These are phyloP conservation scores for Neodidymelliopsis sp. DNA, from an alignment of 2,329 filamentous ascomycete species.

Conservation along the genomic window DNA sequence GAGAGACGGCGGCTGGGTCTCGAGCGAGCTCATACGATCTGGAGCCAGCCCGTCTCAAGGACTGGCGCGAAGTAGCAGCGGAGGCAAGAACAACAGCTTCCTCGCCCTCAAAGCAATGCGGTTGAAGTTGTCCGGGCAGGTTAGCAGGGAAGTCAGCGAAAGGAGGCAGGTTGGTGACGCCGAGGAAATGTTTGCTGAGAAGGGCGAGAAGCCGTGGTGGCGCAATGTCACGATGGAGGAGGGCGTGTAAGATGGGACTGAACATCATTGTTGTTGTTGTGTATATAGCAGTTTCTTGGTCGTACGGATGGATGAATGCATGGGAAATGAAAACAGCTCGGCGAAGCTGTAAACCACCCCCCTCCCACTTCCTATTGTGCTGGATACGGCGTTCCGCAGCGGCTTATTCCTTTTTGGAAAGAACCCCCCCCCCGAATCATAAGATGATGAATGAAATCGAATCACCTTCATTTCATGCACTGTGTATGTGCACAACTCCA, in stretches of 20 bases:
- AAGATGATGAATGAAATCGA: too few relatives aligned
- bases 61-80: constrained; percentile 59
- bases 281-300: constrained; percentile 7
- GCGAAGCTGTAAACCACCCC: constrained; percentile 6
- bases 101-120: constrained; percentile 64
- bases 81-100: constrained; percentile 39
- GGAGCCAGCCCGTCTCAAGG: constrained; percentile 55
- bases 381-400: background rate
- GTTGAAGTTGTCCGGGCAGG: constrained; percentile 69
- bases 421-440: too few relatives aligned
- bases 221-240: constrained; percentile 59
- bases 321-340: background rate
- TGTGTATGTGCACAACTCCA: too few relatives aligned
- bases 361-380: too few relatives aligned
- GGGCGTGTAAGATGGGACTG: constrained; percentile 44
- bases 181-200: constrained; percentile 71
- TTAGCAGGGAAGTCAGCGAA: constrained; percentile 74
- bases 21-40: constrained; percentile 42
- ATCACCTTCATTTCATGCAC: too few relatives aligned
- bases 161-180: constrained; percentile 90
- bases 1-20: constrained; percentile 69
- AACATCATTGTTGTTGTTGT: background rate
- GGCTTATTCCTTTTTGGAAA: too few relatives aligned
- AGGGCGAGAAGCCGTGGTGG: constrained; percentile 53
- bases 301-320: too few relatives aligned